Conservation (phyloP, 768 basidiomycete species). For the Boletellus ananiceps region DNA sequence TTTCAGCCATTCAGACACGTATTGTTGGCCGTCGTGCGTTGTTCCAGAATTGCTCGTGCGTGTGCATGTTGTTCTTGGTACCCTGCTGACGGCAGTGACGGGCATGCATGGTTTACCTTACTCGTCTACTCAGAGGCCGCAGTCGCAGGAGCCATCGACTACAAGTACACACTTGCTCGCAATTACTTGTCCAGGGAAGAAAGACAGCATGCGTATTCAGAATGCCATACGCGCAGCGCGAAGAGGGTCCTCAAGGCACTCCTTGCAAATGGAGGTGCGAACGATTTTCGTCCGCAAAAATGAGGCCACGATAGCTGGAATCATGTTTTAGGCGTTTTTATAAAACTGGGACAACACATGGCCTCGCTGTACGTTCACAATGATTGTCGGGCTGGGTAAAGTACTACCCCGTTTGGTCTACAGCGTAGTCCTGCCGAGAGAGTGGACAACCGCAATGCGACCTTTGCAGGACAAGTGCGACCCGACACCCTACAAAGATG, state of each 20-base stretch:
- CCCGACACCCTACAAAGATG: conserved; percentile 74
- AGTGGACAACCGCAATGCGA: conserved; percentile 58
- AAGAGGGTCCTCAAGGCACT: conserved; percentile 75
- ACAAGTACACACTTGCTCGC: conserved; percentile 62
- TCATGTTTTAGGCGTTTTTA: conserved; percentile 59
- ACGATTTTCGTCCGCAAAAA: background rate
- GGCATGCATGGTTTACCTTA: conserved; percentile 19
- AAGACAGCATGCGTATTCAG: conserved; percentile 52
- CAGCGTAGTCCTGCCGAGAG: conserved; percentile 53
- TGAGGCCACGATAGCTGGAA: background rate
- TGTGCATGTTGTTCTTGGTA: conserved; percentile 23
- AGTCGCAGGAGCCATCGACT: conserved; percentile 60
- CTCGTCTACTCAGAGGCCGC: conserved; percentile 47
- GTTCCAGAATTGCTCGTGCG: conserved; percentile 71
- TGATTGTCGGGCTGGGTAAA: conserved; percentile 15
- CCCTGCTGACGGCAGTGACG: conserved; percentile 10
- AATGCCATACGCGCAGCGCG: conserved; percentile 84
- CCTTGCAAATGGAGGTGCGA: conserved; percentile 79
- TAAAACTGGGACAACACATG: conserved; percentile 88
- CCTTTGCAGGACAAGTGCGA: conserved; percentile 90
- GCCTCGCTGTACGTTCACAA: conserved; percentile 51
- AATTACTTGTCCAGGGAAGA: conserved; percentile 49
- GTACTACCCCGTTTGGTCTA: conserved; percentile 8
- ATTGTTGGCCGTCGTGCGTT: conserved; percentile 68
- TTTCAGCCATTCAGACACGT: conserved; percentile 73